A percentile compares a stretch with the other conserved stretches of the same genome.
Conservation (phyloP, 805 yeast species). For the Ogataea nitratoaversa region DNA sequence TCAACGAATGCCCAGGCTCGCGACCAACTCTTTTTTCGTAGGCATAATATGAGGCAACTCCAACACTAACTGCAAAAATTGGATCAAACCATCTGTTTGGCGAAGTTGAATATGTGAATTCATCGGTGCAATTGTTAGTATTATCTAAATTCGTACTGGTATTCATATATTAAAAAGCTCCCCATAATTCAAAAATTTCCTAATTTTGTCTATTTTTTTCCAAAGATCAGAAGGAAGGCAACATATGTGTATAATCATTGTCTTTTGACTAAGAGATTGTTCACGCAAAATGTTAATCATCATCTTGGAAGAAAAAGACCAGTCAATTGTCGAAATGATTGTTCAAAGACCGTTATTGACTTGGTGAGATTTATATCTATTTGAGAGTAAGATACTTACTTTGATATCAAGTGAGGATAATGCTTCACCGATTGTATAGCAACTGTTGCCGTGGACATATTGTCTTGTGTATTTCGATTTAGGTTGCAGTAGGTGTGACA, state of each 20-base stretch:
- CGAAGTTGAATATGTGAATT: too few species aligned
- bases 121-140: too few species aligned
- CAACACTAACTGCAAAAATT: constrained; percentile 56
- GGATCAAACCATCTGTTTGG: constrained; percentile 55
- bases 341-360: background rate
- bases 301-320: constrained; percentile 7
- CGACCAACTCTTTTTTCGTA: constrained; percentile 58
- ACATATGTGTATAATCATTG: constrained; percentile 10
- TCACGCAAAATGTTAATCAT: constrained; percentile 15
- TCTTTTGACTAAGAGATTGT: constrained; percentile 14
- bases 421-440: constrained; percentile 18
- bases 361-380: background rate
- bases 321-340: too few species aligned
- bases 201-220: background rate
- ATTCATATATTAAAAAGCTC: background rate
- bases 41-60: constrained; percentile 57
- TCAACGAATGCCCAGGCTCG: constrained; percentile 54
- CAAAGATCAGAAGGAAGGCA: constrained; percentile 12
- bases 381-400: constrained; percentile 23
- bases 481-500: too few species aligned
- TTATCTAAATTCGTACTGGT: too few species aligned
- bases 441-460: constrained; percentile 15
- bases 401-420: constrained; percentile 44
- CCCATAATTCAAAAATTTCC: too few species aligned
- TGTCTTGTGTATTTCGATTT: background rate